Evolutionary conservation across 805 yeast genomes (phyloP).

Genomic region (Saccharomyces jurei): DNA sequence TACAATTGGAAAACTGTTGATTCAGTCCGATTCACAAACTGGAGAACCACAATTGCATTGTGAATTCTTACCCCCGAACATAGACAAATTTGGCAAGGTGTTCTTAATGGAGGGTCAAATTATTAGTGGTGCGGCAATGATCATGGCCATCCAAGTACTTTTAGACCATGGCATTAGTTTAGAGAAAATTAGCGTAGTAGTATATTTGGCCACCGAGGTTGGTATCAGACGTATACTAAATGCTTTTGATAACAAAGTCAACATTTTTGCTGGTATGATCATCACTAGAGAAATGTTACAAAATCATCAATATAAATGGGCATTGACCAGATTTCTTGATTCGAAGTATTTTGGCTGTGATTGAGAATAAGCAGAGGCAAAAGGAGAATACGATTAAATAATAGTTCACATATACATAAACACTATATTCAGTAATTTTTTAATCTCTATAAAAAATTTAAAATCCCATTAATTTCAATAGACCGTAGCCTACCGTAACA

Average conservation of each 20-base stretch:
- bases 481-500: slow-evolving; percentile 68
- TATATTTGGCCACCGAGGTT: slow-evolving; percentile 68
- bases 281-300: slow-evolving; percentile 43
- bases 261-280: slow-evolving; percentile 60
- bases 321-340: slow-evolving; percentile 64
- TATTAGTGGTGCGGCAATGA: slow-evolving; percentile 86
- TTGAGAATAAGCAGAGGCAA: slow-evolving; percentile 1
- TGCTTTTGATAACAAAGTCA: slow-evolving; percentile 60
- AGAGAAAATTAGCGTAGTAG: slow-evolving; percentile 56
- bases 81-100: slow-evolving; percentile 35
- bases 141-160: slow-evolving; percentile 87
- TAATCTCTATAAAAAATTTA: slow-evolving; percentile 14
- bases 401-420: not conserved
- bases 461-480: slow-evolving; percentile 54
- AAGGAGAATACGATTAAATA: slow-evolving; percentile 2
- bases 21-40: slow-evolving; percentile 79
- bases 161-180: slow-evolving; percentile 67
- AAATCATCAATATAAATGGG: slow-evolving; percentile 42
- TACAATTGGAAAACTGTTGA: slow-evolving; percentile 71
- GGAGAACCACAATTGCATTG: slow-evolving; percentile 93
- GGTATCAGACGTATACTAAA: slow-evolving; percentile 65
- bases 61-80: slow-evolving; percentile 53
- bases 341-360: slow-evolving; percentile 61
- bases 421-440: not conserved
- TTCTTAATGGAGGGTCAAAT: slow-evolving; percentile 80